Base-by-base conservation (phyloP, 306 rosid species). In the Ziziphus jujuba region DNA sequence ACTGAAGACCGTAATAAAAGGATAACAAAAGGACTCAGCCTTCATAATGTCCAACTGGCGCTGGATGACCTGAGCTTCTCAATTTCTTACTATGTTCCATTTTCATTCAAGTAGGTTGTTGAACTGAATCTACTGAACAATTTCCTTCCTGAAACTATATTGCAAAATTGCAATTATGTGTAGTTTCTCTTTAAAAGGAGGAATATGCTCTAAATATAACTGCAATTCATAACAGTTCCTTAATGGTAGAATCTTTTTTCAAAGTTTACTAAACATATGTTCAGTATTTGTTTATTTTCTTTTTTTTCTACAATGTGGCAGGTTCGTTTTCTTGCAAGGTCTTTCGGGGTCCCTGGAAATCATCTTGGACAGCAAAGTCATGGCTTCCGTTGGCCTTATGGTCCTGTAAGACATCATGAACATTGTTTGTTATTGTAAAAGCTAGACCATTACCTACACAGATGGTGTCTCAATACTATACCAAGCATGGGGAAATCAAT, bases 361-460 rank as follows among this genome's bases (percentile, higher is more conserved):
- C 91, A 93, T 75, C 86, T 85, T 49, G 98, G 98, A 60, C 98
- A 93, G 79, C 98, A 88, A 79, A 90, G 98, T 81, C 88, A 93
- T 45, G 98, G 98, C 34, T 93, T 81, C 48, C 90, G 89, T 56
- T 93, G 98, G 98, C 98, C 98, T 58, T 93, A 90, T 83, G 98
- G 98, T 75, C 96, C 96, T 21, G 98, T 93, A 83, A 90, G 95
- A 53, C 40, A 66, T 52, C 45, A 23, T 66, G 38, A 60, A 60
- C 34, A 40, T 56, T 65, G 31, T 54, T 35, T 22, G n/a, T 71
- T 2, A 5, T 11, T 11, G 14, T 17, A 20, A 66, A 49, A 16
- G 19, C 38, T 14, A 14, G 5, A 21, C 52, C 49, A 23, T 20
- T 51, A 38, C 4, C 34, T 61, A 38, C 2, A 43, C 22, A 19